Base-by-base conservation (phyloP, 352 stramenopile species). In the Aphanomyces astaci region DNA sequence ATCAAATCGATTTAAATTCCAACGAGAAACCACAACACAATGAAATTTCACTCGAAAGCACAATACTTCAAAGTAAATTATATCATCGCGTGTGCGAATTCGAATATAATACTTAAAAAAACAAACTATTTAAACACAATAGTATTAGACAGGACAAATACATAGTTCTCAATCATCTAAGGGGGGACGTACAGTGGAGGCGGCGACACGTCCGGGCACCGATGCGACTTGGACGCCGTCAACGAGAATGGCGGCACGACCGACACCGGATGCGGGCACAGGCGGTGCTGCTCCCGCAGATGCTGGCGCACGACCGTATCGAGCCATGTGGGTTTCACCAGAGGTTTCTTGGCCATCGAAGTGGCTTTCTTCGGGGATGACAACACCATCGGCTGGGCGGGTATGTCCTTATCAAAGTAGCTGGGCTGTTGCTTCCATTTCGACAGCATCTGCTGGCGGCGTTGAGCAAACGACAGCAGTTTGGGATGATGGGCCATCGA, bases 271-370 rank as follows among this genome's bases (percentile, higher is more conserved):
- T 95, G 92, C 0, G 83, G 65, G 56, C 88, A 96, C 60, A 94
- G 87, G 4, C 88, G 86, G 66, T 96, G 88, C 69, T 96, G 88
- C 49, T 95, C 86, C 60, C 87, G 80, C 22, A 95, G 73, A 60
- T 93, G 95, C 69, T 94, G 83, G 1, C 80, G 89, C 39, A 96
- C 92, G 46, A 96, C 93, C 28, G 82, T 78, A 66, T 96, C 72
- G 4, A 77, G 70, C 40, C 64, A 65, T 1, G 72, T 77, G 46
- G 64, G 49, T 40, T 55, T 65, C 11, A 25, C 7, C 7, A 15
- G 7, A 19, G 22, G 17, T 46, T 48, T 46, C 39, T 65, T 65
- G 31, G 30, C 30, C 25, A 43, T 48, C 17, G 30, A 46, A 7
- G 54, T 63, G 4, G 27, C 9, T 10, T 52, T 65, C n/a, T 59